Percentiles rank a stretch among this genome's conserved stretches.
phyloP scores from a whole-genome alignment of 2,329 filamentous ascomycete species.

The Neocucurbitaria cava region DNA sequence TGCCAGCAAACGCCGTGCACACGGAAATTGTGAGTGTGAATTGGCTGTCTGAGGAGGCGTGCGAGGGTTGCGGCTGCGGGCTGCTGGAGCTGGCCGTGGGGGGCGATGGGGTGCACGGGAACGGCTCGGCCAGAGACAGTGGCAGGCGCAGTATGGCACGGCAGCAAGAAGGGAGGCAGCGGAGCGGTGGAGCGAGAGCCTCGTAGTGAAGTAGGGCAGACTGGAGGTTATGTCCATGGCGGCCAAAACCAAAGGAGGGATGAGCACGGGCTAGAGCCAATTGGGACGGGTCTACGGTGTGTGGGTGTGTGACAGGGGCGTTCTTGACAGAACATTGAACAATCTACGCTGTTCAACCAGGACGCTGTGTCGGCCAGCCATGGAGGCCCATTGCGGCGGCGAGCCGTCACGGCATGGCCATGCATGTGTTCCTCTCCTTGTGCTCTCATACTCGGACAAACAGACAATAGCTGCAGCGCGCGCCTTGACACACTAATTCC shows the following conservation, averaged over 20 bases:
- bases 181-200: slow-evolving; percentile 2
- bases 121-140: neutral
- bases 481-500: slow-evolving; percentile 1
- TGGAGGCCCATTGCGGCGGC: neutral
- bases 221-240: slow-evolving; percentile 14
- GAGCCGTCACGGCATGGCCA: neutral
- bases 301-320: slow-evolving; percentile 19
- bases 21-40: slow-evolving; percentile 13
- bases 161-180: slow-evolving; percentile 6
- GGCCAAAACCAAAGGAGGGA: slow-evolving; percentile 20
- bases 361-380: neutral
- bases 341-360: slow-evolving; percentile 9
- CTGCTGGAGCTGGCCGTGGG: no score
- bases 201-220: neutral
- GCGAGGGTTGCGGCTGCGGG: no score
- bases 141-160: slow-evolving; percentile 8
- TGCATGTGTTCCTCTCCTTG: neutral
- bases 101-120: no score
- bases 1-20: slow-evolving; percentile 9
- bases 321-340: slow-evolving; percentile 6
- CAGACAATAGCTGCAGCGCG: neutral
- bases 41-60: no score
- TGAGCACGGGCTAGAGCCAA: slow-evolving; percentile 15
- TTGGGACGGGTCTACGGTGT: slow-evolving; percentile 12
- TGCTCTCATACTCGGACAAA: neutral